A percentile compares a stretch with the other conserved stretches of the same genome.
Conservation (phyloP, 805 yeast species). For the Nakazawaea ishiwadae region DNA sequence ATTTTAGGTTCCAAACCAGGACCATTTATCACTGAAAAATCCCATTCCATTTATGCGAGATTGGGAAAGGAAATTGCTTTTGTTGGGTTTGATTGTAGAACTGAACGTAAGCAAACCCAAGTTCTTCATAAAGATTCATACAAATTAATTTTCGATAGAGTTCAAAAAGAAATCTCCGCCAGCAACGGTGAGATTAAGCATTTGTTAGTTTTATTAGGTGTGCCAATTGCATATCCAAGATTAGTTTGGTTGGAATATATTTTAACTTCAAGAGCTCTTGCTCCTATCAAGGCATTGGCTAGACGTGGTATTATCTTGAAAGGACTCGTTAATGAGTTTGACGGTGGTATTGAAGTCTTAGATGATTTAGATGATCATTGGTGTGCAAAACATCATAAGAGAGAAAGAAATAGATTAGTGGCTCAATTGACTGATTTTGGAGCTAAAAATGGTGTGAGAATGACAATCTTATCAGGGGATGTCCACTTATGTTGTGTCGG, state of each 20-base stretch:
- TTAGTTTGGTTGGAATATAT: constrained; percentile 85
- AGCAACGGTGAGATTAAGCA: constrained; percentile 63
- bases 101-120: constrained; percentile 69
- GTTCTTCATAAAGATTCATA: constrained; percentile 57
- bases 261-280: constrained; percentile 55
- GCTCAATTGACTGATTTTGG: constrained; percentile 62
- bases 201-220: constrained; percentile 79
- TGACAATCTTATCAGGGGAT: constrained; percentile 88
- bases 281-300: constrained; percentile 61
- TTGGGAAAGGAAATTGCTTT: constrained; percentile 72
- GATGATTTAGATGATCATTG: constrained; percentile 96
- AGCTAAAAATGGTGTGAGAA: constrained; percentile 55
- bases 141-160: constrained; percentile 51
- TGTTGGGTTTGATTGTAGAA: constrained; percentile 86
- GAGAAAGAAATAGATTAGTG: constrained; percentile 73
- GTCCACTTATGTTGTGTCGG: constrained; percentile 89
- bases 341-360: constrained; percentile 84
- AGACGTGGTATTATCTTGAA: constrained; percentile 56
- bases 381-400: constrained; percentile 86
- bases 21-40: constrained; percentile 60
- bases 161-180: constrained; percentile 46
- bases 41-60: constrained; percentile 68
- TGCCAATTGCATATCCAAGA: constrained; percentile 93
- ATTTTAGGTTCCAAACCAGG: constrained; percentile 54
- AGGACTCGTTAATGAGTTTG: constrained; percentile 86